Percentiles rank a stretch among this genome's conserved stretches.
Evolutionary conservation across 352 stramenopile species (phyloP).

Genomic region (Globisporangium nagaii): DNA sequence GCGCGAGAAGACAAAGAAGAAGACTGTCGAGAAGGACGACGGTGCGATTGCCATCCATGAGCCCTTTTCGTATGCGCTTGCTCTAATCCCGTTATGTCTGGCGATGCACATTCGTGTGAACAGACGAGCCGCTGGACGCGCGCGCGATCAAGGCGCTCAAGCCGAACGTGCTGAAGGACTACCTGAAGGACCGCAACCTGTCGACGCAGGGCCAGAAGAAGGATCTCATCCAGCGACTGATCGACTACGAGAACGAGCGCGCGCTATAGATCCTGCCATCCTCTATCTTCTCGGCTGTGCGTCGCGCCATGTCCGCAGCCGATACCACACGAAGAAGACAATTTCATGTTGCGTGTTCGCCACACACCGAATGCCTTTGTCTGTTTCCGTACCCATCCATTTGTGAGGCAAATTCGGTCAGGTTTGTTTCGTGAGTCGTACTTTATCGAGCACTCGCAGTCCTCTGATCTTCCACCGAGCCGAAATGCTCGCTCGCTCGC

Average conservation of each 20-base stretch:
- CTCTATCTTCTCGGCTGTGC: too few relatives aligned
- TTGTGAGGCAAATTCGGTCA: neutral
- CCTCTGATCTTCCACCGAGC: slow-evolving; percentile 5
- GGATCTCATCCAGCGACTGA: slow-evolving; percentile 83
- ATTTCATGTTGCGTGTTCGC: neutral
- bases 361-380: neutral
- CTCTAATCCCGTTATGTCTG: too few relatives aligned
- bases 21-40: slow-evolving; percentile 49
- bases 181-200: slow-evolving; percentile 79
- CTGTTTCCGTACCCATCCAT: neutral
- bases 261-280: slow-evolving; percentile 75
- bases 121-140: slow-evolving; percentile 75
- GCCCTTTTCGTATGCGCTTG: too few relatives aligned
- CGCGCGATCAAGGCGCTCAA: slow-evolving; percentile 85
- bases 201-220: slow-evolving; percentile 88
- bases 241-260: slow-evolving; percentile 85
- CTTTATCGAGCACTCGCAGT: neutral
- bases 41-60: slow-evolving; percentile 35
- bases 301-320: too few relatives aligned
- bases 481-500: neutral
- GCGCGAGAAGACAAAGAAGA: slow-evolving; percentile 64
- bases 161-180: slow-evolving; percentile 84
- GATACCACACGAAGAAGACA: neutral
- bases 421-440: neutral
- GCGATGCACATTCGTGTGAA: neutral